Percentiles rank a stretch among this genome's conserved stretches.
Conservation (phyloP, 768 basidiomycete species). For the Cystobasidium ongulense region DNA sequence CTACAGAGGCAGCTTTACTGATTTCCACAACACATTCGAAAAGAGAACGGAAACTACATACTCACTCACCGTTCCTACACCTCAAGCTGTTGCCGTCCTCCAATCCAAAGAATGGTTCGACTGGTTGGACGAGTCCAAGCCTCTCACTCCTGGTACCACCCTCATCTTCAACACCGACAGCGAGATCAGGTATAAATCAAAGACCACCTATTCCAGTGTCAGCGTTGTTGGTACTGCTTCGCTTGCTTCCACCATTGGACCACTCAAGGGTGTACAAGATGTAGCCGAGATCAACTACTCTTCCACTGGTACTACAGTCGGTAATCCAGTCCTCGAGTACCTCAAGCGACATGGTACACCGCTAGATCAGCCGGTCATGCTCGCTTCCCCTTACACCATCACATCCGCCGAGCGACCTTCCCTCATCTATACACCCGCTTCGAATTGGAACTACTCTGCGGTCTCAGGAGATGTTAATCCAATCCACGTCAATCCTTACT, state of each 20-base stretch:
- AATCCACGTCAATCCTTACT: slow-evolving; percentile 97
- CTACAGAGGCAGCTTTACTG: slow-evolving; percentile 86
- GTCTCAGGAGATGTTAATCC: slow-evolving; percentile 98
- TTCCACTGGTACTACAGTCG: slow-evolving; percentile 51
- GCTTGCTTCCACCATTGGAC: slow-evolving; percentile 39
- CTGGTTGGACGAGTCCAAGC: slow-evolving; percentile 75
- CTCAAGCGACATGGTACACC: slow-evolving; percentile 80
- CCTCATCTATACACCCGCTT: slow-evolving; percentile 70
- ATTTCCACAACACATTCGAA: slow-evolving; percentile 95
- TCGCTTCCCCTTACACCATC: slow-evolving; percentile 80
- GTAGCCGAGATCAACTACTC: slow-evolving; percentile 38
- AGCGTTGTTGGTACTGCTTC: slow-evolving; percentile 76
- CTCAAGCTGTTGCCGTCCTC: slow-evolving; percentile 78
- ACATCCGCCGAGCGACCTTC: slow-evolving; percentile 57
- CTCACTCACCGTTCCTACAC: slow-evolving; percentile 61
- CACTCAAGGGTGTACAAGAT: slow-evolving; percentile 31
- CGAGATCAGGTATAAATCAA: slow-evolving; percentile 83
- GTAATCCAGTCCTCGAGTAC: slow-evolving; percentile 88
- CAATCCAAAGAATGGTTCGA: slow-evolving; percentile 97
- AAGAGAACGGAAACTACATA: slow-evolving; percentile 83
- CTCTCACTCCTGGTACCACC: slow-evolving; percentile 67
- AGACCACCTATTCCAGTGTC: slow-evolving; percentile 69
- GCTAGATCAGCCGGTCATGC: slow-evolving; percentile 65
- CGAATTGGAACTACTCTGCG: slow-evolving; percentile 91
- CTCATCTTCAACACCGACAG: slow-evolving; percentile 86